Evolutionary conservation across 2,329 filamentous ascomycete genomes (phyloP).

Genomic region (Hansfordia pulvinata): DNA sequence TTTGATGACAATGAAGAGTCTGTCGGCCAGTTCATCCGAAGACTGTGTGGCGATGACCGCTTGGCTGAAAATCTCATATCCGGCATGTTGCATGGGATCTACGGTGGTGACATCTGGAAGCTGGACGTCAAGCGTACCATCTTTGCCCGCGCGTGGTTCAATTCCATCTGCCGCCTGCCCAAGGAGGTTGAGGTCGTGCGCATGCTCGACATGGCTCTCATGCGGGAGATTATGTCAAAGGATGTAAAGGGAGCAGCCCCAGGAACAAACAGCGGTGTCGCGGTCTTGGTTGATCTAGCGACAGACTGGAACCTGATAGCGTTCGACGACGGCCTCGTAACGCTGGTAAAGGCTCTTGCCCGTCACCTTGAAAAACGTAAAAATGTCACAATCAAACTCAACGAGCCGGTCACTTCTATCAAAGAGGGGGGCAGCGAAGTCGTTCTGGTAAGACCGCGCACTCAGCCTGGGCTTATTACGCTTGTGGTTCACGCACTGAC

Average conservation of each 20-base stretch:
- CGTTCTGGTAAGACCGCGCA: constrained; percentile 24
- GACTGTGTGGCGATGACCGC: constrained; percentile 34
- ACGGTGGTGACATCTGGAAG: constrained; percentile 75
- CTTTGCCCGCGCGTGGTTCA: constrained; percentile 35
- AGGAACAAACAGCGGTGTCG: too few relatives aligned
- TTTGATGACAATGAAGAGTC: constrained; percentile 47
- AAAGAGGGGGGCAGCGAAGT: constrained; percentile 21
- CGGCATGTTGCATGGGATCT: constrained; percentile 73
- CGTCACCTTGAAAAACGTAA: constrained; percentile 30
- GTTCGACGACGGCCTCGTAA: constrained; percentile 47
- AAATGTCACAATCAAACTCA: constrained; percentile 47
- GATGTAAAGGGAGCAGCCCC: too few relatives aligned
- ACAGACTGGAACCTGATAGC: constrained; percentile 23
- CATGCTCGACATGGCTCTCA: too few relatives aligned
- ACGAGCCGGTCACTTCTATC: constrained; percentile 33
- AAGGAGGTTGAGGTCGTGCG: too few relatives aligned
- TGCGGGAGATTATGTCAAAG: too few relatives aligned
- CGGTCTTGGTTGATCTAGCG: too few relatives aligned
- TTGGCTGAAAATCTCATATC: constrained; percentile 63
- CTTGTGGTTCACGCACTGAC: constrained; percentile 1
- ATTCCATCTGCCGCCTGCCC: too few relatives aligned
- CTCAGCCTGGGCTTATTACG: neutral
- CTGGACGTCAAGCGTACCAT: constrained; percentile 59
- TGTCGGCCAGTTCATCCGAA: constrained; percentile 50
- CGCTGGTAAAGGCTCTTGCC: constrained; percentile 41